A percentile compares a stretch with the other conserved stretches of the same genome.
Evolutionary conservation across 164 flowering plant species (phyloP).

Genomic region (Euptelea pleiosperma): DNA sequence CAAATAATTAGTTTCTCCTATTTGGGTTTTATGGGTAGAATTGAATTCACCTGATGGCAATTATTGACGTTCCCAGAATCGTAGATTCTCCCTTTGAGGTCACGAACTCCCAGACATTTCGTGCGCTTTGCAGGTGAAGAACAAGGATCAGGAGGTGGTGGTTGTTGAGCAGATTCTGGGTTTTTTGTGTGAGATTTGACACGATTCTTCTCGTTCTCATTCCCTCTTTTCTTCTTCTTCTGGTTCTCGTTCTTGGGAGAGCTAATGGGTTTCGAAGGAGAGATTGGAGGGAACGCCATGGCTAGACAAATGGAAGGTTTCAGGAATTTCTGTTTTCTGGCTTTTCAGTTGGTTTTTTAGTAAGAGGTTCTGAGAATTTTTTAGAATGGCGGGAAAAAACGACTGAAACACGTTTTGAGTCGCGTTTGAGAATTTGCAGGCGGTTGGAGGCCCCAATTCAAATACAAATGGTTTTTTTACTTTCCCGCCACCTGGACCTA

Average conservation of each 20-base stretch:
- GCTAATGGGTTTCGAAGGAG: background rate
- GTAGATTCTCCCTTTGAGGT: constrained; percentile 43
- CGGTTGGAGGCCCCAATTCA: too few relatives aligned
- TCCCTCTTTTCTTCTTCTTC: background rate
- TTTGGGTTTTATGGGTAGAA: too few relatives aligned
- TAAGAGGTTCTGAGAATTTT: too few relatives aligned
- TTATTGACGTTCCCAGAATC: constrained; percentile 59
- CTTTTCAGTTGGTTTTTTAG: too few relatives aligned
- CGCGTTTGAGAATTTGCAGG: too few relatives aligned
- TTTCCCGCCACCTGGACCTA: too few relatives aligned
- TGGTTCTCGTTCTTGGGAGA: background rate
- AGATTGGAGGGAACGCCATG: background rate
- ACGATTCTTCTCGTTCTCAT: background rate
- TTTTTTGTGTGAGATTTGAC: background rate
- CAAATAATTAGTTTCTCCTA: background rate
- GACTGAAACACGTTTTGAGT: too few relatives aligned
- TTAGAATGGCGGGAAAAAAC: too few relatives aligned
- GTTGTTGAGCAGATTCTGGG: constrained; percentile 1
- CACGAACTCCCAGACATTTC: constrained; percentile 44
- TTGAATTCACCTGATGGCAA: constrained; percentile 84
- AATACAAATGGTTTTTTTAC: too few relatives aligned
- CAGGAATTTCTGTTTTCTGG: too few relatives aligned
- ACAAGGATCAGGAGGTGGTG: background rate
- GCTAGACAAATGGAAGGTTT: background rate
- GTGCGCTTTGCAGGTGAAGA: constrained; percentile 19